A percentile compares a stretch with the other conserved stretches of the same genome.
These are phyloP conservation scores for Neopestalotiopsis clavispora DNA, from an alignment of 2,329 filamentous ascomycete species.

Conservation along the genomic window DNA sequence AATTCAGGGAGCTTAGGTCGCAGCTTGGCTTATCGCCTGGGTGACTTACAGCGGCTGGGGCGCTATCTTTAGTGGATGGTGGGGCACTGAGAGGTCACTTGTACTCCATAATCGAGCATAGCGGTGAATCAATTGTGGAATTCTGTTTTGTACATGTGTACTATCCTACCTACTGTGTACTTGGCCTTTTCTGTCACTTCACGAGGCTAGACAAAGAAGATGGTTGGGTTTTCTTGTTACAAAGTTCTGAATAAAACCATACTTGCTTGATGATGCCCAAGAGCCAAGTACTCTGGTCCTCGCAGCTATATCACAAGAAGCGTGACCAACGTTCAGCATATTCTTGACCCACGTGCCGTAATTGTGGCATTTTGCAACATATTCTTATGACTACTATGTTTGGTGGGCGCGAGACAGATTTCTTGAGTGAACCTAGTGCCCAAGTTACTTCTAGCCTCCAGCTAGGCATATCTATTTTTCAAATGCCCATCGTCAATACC, in stretches of 20 bases:
- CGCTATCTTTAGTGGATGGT: neutral
- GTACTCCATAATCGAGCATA: neutral
- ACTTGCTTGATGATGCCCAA: too few species aligned
- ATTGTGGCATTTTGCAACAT: too few species aligned
- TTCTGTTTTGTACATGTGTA: neutral
- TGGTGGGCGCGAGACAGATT: too few species aligned
- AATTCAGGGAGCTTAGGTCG: neutral
- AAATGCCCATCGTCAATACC: neutral
- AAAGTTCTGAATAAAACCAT: too few species aligned
- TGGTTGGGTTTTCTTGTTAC: too few species aligned
- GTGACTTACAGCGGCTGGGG: neutral
- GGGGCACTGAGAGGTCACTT: neutral
- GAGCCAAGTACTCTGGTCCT: too few species aligned
- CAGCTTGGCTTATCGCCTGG: neutral
- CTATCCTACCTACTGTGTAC: neutral
- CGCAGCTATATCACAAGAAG: too few species aligned
- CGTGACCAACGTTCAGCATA: too few species aligned
- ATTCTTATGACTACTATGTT: too few species aligned
- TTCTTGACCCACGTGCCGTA: too few species aligned
- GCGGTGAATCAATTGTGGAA: neutral
- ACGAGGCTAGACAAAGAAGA: too few species aligned
- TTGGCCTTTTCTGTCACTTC: neutral
- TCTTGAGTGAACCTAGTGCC: neutral
- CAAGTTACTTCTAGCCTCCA: neutral
- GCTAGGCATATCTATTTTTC: neutral